Evolutionary conservation across 805 yeast species (phyloP), one percentile per base, ranked within the genome.

Genomic region (Tetrapisispora fleetii): DNA sequence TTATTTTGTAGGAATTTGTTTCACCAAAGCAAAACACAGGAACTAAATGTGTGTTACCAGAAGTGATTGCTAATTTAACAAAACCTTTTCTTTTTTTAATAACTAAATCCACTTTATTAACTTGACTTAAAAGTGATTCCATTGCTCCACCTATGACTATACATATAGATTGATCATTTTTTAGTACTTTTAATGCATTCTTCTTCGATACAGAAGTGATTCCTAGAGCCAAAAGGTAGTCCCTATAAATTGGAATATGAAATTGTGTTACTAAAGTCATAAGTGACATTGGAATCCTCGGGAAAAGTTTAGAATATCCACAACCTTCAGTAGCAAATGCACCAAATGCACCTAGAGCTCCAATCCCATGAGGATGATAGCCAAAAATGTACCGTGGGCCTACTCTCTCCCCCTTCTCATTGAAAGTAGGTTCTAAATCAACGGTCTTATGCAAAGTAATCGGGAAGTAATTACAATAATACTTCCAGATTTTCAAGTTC

Each of bases 141-240:
- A 88, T 85, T 0, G 98, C 98, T 0, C 99, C 99, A 2, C 99
- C 99, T 22, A 93, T 81, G 1, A 93, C 98, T 50, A 93, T 81
- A 52, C 91, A 85, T 13, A 90, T 83, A 2, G 95, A 85, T 56
- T 79, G 81, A 54, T 83, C 79, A 49, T 79, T 76, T 45, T 67
- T 63, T 43, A 93, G 72, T 27, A 87, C 71, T 24, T 81, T 74
- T 52, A 76, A 67, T 41, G 93, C 84, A 54, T 90, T 88, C 43
- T 70, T 71, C 48, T 80, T 82, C 0, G 89, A 79, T 1, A 95
- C 97, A 10, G 95, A 80, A 2, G 95, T 83, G 19, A 88, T 75
- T 0, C 98, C 98, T 24, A 89, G 64, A 1, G 86, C 74, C 63
- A 88, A 65, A 17, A 93, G 65, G 59, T 91, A 91, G 58, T 93